These are phyloP conservation scores for Geosmithia morbida DNA, from an alignment of 2,329 filamentous ascomycete species.

Conservation along the genomic window DNA sequence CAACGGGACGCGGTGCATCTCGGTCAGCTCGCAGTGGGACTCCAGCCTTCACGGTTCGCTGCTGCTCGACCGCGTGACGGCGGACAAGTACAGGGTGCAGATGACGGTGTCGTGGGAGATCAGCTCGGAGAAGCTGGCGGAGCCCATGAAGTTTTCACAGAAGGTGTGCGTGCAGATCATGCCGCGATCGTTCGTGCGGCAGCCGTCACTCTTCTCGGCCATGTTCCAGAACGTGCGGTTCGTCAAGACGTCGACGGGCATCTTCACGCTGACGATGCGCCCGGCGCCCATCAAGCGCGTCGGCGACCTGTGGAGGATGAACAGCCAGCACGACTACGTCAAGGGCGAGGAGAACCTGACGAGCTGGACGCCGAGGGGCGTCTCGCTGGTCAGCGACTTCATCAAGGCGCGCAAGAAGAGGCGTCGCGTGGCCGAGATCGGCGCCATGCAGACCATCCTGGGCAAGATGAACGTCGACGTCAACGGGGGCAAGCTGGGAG, in stretches of 20 bases:
- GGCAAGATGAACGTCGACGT: slow-evolving; percentile 37
- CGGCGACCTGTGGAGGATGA: slow-evolving; percentile 91
- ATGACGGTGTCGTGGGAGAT: slow-evolving; percentile 81
- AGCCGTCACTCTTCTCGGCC: slow-evolving; percentile 73
- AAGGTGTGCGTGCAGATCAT: slow-evolving; percentile 74
- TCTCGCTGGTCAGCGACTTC: slow-evolving; percentile 83
- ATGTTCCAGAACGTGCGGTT: slow-evolving; percentile 77
- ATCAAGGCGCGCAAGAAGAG: slow-evolving; percentile 61
- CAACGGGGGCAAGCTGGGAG: neutral
- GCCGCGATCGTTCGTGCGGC: slow-evolving; percentile 70
- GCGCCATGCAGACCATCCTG: slow-evolving; percentile 54
- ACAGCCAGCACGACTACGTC: slow-evolving; percentile 86
- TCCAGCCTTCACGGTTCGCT: slow-evolving; percentile 84
- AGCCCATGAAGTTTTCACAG: slow-evolving; percentile 75
- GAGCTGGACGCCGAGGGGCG: slow-evolving; percentile 77
- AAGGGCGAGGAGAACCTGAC: slow-evolving; percentile 83
- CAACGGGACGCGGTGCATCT: slow-evolving; percentile 80
- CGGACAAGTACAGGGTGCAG: slow-evolving; percentile 86
- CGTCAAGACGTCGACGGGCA: slow-evolving; percentile 71
- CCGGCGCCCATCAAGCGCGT: slow-evolving; percentile 83
- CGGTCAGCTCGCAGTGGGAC: slow-evolving; percentile 88
- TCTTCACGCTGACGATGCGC: slow-evolving; percentile 76
- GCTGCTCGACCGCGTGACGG: slow-evolving; percentile 83
- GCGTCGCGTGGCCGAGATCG: slow-evolving; percentile 63
- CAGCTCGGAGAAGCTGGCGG: slow-evolving; percentile 66